These are phyloP conservation scores for Colletotrichum kahawae DNA, from an alignment of 2,329 filamentous ascomycete species.

Conservation along the genomic window DNA sequence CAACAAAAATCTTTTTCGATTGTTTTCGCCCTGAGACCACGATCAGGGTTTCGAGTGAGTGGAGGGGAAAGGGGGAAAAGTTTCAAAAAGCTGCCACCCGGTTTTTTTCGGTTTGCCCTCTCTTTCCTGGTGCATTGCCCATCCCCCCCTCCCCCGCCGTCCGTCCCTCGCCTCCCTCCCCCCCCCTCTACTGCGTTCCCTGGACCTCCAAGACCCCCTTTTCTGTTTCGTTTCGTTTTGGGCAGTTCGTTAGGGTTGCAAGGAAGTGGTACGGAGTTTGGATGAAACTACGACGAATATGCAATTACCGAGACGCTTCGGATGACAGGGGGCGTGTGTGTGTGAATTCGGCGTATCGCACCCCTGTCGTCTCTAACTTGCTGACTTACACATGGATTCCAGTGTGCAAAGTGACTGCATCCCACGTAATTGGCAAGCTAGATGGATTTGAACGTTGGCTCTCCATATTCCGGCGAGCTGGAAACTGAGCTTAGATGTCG, in stretches of 20 bases:
- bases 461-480: background rate
- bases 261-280: background rate
- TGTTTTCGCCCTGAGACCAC: background rate
- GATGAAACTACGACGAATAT: conserved; percentile 8
- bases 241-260: conserved; percentile 19
- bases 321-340: background rate
- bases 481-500: background rate
- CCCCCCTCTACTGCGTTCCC: background rate
- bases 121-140: background rate
- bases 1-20: background rate
- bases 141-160: background rate
- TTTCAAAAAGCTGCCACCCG: background rate
- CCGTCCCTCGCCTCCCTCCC: background rate
- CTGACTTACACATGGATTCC: background rate
- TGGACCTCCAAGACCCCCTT: background rate
- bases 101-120: background rate
- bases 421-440: background rate
- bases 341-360: background rate
- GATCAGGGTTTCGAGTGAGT: conserved; percentile 1
- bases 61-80: background rate
- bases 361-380: background rate
- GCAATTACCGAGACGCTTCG: background rate
- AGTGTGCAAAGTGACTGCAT: background rate
- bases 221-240: conserved; percentile 20
- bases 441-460: background rate